Base-by-base conservation (phyloP, 495 filamentous ascomycete species). In the Neurospora sp. region DNA sequence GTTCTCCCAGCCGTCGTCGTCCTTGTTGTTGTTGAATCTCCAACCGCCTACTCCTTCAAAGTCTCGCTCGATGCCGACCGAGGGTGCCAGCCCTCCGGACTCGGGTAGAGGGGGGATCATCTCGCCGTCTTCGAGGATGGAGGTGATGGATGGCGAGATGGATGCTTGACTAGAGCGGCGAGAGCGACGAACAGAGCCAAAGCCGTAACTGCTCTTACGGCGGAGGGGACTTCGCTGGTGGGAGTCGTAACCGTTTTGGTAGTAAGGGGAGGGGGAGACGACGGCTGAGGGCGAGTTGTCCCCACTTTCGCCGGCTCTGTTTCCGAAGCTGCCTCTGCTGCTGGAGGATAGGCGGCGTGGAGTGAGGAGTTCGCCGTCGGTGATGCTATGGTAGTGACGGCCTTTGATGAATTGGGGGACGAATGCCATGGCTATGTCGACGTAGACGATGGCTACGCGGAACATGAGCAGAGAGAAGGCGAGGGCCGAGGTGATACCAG, bases 41-140 rank as follows among this genome's bases (percentile, higher is more conserved):
- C 92, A 94, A 2, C 93, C 93, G 14, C 93, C 93, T 3, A 96
- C 86, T n/a, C 92, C 93, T 82, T 96, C 93, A 75, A 91, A 96
- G 81, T 96, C 93, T 6, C 93, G 85, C 70, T 86, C 84, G 27
- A 86, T 73, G 2, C 84, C 83, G 16, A 83, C 73, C 39, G 79
- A 82, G 10, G 83, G 81, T 17, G 79, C 79, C 14, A 86, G 68
- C 35, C 75, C 53, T 8, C 53, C 78, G 4, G 85, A 73, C 17
- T 82, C 79, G 37, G 77, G 77, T 14, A 79, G 72, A 16, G 79
- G 78, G 6, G 53, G n/a, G 1, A 71, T 71, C 2, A 70, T 72
- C 3, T 73, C 69, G 14, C 14, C 27, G 38, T 70, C 78, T 22
- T 79, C 81, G 8, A 73, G 73, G 4, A 78, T 74, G 3, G 82